Evolutionary conservation across 306 rosid species (phyloP), one percentile per base, ranked within the genome.

Genomic region (Ceratonia siliqua): DNA sequence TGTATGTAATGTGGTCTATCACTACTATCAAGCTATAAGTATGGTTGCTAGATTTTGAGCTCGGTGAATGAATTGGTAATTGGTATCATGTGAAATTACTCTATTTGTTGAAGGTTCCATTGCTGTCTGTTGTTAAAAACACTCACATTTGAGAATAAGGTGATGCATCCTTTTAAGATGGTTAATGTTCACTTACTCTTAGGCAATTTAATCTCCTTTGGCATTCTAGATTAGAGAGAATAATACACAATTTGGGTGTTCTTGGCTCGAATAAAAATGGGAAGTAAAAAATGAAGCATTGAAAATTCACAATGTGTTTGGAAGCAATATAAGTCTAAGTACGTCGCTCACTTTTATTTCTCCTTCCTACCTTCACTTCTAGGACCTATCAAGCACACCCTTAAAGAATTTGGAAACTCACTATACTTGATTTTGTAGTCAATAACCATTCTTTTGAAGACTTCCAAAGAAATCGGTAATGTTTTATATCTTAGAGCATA

Each of bases 371-470:
- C 28, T 9, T 28, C 42, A 17, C 43, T 48, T 2, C n/a, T n/a
- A n/a, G n/a, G n/a, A n/a, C n/a, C 59, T 46, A 17, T 50, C 35
- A 5, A 4, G 28, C 35, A 15, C 11, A 12, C 52, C 50, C 5
- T 15, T 13, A 15, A 12, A 54, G 22, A 36, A 38, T 14, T 41
- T 9, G 17, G 10, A 42, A 71, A 18, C 42, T 10, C 41, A 5
- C 2, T 55, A 13, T 15, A 30, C n/a, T 38, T 62, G 32, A 15
- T 25, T 32, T 42, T 17, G 54, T 39, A 24, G 15, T 52, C 4
- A 36, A 25, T 75, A 17, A 21, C 5, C 49, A 33, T 45, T 20
- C 36, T 73, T 38, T 50, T 59, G 57, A 58, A 73, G 52, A 35
- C 38, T 48, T 62, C 9, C 15, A 4, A 20, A 18, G 28, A 20